Evolutionary conservation across 257 asterid species (phyloP), one percentile per base, ranked within the genome.

Genomic region (Fraxinus americana): DNA sequence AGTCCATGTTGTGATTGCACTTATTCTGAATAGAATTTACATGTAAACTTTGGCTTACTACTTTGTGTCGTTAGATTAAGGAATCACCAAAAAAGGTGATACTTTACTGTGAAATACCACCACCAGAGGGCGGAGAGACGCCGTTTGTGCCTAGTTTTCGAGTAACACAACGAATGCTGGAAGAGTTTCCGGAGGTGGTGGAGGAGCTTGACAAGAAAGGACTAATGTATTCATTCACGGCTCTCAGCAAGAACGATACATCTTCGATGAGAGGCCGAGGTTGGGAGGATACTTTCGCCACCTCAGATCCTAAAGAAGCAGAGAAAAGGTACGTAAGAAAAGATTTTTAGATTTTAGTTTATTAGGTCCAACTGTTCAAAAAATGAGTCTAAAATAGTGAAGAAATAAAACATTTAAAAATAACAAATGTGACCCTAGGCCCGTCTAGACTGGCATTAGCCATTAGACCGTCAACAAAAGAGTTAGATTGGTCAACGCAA

Each of bases 221-320:
- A 19, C 79, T 92, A 17, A 91, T 72, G 45, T 92, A 92, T 45
- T 88, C 97, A 61, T 92, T 92, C 83, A 88, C 85, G 0, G 90
- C 98, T 72, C 91, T 85, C 7, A 91, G 96, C 77, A 89, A 88
- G 9, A 87, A 89, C 70, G 80, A 89, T 19, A 84, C 83, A 1
- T 76, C 83, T 6, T 91, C 98, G 23, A 91, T 92, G 97, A 90
- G 97, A 77, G 98, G 97, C 17, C 90, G 97, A 38, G 98, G 98
- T 19, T 92, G 97, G 98, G 87, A 92, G 27, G 96, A 92, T 61
- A 88, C 98, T 27, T 90, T 92, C 7, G 96, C 83, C 69, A 90
- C 98, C 75, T 81, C 92, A 0, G 98, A 92, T 76, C 96, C 83
- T 10, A 76, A 25, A 0, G 98, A 90, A 82, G 98, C 98, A 1